Evolutionary conservation across 2,329 filamentous ascomycete species (phyloP), one percentile per base, ranked within the genome.

Genomic region (Aspergillus fumigatiaffinis): DNA sequence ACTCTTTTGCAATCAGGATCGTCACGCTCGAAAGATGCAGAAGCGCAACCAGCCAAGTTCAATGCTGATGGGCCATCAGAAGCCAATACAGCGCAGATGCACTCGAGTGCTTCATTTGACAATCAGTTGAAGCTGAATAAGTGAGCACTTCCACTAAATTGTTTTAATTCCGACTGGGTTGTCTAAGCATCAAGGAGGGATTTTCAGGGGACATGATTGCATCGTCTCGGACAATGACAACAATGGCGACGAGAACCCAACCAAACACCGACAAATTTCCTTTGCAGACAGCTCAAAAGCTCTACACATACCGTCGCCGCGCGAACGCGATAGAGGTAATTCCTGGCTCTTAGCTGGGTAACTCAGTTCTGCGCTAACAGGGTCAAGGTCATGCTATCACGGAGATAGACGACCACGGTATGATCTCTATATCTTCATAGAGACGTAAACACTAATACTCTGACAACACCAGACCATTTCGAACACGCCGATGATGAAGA

Each of bases 251-350:
- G 17, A 51, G n/a, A 20, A 35, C 20, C 8, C 17, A 7, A 32
- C 9, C 21, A 51, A 35, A 51, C 17, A 5, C 49, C 41, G 51
- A 17, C 50, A 54, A n/a, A 55, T 64, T 20, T 55, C 58, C 12
- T 55, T 58, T 48, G 53, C 60, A 21, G 58, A 63, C 25, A 51
- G 57, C n/a, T 57, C 53, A 6, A 65, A 64, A 38, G 63, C 65
- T 26, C 58, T 69, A n/a, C 66, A 68, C 41, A 69, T 68, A 12
- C 64, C 67, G 28, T 63, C 66, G 10, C 66, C 66, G 4, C 58
- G 59, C 6, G 65, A 59, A 46, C 58, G 62, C 7, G 65, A 67
- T 41, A 61, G 54, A 65, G 61, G 64, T 64, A 60, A 8, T n/a
- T 44, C 35, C 3, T 47, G 32, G 6, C 25, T 9, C n/a, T 26